Evolutionary conservation across 768 basidiomycete genomes (phyloP), one percentile per base, ranked within the genome.

Genomic region (Sarcodon aspratus): DNA sequence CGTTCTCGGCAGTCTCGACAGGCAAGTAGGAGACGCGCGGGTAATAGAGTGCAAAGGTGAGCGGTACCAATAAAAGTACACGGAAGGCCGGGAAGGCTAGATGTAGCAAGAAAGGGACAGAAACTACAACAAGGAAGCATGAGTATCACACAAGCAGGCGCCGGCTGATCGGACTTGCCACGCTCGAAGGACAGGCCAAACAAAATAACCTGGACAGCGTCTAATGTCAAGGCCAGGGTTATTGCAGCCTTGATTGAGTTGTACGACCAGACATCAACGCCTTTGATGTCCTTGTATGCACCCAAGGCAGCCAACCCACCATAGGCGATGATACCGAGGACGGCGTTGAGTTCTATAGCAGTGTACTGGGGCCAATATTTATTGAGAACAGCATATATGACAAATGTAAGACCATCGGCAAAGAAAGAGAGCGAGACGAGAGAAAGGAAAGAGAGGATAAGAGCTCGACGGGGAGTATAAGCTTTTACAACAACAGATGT

Each of bases 241-340:
- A 85, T 64, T 40, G 78, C 72, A 7, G 68, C 42, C 60, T 72
- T 85, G 56, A 87, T 62, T 44, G 78, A 73, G 52, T 61, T 76
- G 55, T 77, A 59, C 33, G 70, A 72, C 85, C 84, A 88, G 13
- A 86, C 77, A 36, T 78, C 69, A 34, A 80, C 72, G 34, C 82
- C 83, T 32, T 77, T 73, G 48, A 84, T 68, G 53, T 87, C 86
- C 64, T 90, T 88, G 78, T 80, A 89, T 10, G 84, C 73, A 8
- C 88, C 88, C 40, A 88, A 67, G 9, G 79, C 78, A 11, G 86
- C 83, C 45, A 91, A 67, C 35, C 83, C 82, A 34, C 79, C 68
- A 55, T 85, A 87, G 4, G 81, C 83, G 37, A 78, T 57, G 33
- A 89, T 71, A 48, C 85, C 88, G 40, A 82, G 61, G 38, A 88